These are phyloP conservation scores for Chloris gayana DNA, from an alignment of 176 grass and related monocot species.

Conservation along the genomic window DNA sequence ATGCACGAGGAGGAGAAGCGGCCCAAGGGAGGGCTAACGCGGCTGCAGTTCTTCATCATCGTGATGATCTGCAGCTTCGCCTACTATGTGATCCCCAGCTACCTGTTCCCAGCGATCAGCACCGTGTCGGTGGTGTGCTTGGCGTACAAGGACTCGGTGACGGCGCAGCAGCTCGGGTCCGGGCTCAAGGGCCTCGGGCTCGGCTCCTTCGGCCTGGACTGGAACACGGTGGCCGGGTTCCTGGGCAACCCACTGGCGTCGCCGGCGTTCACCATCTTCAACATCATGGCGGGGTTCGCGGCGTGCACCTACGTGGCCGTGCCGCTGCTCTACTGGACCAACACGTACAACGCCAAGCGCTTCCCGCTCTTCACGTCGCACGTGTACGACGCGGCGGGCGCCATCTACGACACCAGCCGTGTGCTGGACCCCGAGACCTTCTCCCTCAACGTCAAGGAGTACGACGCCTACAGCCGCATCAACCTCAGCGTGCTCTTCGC, in stretches of 20 bases:
- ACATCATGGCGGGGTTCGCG: slow-evolving; percentile 64
- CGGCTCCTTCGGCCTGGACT: slow-evolving; percentile 69
- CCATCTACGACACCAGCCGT: slow-evolving; percentile 50
- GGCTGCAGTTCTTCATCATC: slow-evolving; percentile 74
- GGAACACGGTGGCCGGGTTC: slow-evolving; percentile 57
- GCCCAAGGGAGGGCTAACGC: slow-evolving; percentile 45
- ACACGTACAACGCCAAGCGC: slow-evolving; percentile 49
- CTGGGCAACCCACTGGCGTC: slow-evolving; percentile 62
- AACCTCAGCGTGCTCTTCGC: slow-evolving; percentile 68
- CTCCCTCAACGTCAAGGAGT: slow-evolving; percentile 47
- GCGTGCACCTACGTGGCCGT: slow-evolving; percentile 37
- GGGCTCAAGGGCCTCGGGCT: slow-evolving; percentile 62
- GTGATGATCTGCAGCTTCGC: slow-evolving; percentile 59
- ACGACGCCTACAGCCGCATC: slow-evolving; percentile 51
- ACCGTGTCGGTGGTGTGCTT: slow-evolving; percentile 53
- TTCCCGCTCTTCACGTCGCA: slow-evolving; percentile 57
- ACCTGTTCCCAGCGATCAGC: slow-evolving; percentile 70
- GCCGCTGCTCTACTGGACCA: slow-evolving; percentile 65
- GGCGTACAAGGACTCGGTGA: slow-evolving; percentile 59
- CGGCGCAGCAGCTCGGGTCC: slow-evolving; percentile 67
- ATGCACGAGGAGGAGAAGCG: slow-evolving; percentile 73
- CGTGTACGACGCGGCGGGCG: slow-evolving; percentile 51
- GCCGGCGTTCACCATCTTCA: slow-evolving; percentile 64
- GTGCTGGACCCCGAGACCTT: slow-evolving; percentile 54
- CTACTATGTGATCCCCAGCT: slow-evolving; percentile 65